These are phyloP conservation scores for Cymbopogon flexuosus DNA, from an alignment of 202 grass and related monocot genomes.

Conservation along the genomic window DNA sequence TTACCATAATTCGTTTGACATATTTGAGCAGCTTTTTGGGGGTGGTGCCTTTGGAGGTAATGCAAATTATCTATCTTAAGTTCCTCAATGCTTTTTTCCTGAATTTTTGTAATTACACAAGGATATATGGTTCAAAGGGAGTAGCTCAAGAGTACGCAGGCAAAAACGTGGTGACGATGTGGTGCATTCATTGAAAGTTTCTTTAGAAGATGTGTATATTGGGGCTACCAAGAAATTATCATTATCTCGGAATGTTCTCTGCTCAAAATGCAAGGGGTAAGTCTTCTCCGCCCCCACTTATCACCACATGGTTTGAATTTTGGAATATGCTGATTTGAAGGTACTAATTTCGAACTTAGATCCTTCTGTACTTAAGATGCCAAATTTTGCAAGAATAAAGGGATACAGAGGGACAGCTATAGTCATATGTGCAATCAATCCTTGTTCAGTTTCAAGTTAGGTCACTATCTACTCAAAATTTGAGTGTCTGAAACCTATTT, in stretches of 20 bases:
- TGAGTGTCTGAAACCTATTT: neutral
- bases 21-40: constrained; percentile 74
- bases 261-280: constrained; percentile 78
- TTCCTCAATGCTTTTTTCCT: neutral
- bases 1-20: constrained; percentile 68
- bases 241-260: constrained; percentile 58
- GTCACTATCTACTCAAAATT: neutral
- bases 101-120: neutral
- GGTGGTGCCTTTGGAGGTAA: constrained; percentile 57
- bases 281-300: neutral
- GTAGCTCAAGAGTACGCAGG: constrained; percentile 56
- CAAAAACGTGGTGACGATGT: constrained; percentile 63
- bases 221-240: constrained; percentile 64
- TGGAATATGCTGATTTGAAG: neutral
- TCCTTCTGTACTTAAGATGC: neutral
- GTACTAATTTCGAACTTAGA: neutral
- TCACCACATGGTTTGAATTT: neutral
- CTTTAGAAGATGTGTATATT: constrained; percentile 69
- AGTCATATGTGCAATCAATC: neutral
- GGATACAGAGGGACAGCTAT: neutral
- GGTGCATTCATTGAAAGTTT: constrained; percentile 55
- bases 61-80: neutral
- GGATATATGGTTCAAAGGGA: constrained; percentile 35
- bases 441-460: neutral
- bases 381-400: neutral